Evolutionary conservation across 1,284 basidiomycete species (phyloP).

Genomic region (Golubevia sp.): DNA sequence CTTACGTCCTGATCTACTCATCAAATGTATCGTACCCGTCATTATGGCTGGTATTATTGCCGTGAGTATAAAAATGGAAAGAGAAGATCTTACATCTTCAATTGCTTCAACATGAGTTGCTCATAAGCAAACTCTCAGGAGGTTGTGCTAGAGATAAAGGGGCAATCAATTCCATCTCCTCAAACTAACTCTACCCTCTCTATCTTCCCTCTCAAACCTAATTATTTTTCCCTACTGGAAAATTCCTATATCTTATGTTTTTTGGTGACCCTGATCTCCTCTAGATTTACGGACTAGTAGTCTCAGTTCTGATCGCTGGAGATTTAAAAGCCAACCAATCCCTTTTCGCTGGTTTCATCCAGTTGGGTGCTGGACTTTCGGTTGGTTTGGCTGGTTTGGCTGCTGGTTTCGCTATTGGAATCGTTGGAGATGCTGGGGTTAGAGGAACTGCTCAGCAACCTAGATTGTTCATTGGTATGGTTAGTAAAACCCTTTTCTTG

Average conservation of each 20-base stretch:
- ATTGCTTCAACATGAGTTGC: no score
- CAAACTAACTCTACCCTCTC: conserved; percentile 14
- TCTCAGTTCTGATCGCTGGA: conserved; percentile 59
- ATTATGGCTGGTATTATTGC: conserved; percentile 63
- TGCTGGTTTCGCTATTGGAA: conserved; percentile 97
- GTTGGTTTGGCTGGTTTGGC: conserved; percentile 90
- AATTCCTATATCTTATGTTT: not conserved
- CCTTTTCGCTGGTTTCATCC: conserved; percentile 84
- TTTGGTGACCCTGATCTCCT: not conserved
- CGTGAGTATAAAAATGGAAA: no score
- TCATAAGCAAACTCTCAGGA: no score
- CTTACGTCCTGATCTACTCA: conserved; percentile 57
- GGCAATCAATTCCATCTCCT: no score
- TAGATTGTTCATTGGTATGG: conserved; percentile 83
- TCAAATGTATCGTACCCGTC: conserved; percentile 61
- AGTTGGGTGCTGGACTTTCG: conserved; percentile 89
- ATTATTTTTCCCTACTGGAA: not conserved
- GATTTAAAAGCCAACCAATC: conserved; percentile 64
- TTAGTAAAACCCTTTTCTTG: no score
- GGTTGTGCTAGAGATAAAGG: no score
- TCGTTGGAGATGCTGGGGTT: conserved; percentile 83
- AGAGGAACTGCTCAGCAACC: conserved; percentile 71
- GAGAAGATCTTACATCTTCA: no score
- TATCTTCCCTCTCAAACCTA: not conserved
- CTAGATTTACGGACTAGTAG: conserved; percentile 69